These are phyloP conservation scores for Cyberlindnera euphorbiae DNA, from an alignment of 805 yeast genomes.

Conservation along the genomic window DNA sequence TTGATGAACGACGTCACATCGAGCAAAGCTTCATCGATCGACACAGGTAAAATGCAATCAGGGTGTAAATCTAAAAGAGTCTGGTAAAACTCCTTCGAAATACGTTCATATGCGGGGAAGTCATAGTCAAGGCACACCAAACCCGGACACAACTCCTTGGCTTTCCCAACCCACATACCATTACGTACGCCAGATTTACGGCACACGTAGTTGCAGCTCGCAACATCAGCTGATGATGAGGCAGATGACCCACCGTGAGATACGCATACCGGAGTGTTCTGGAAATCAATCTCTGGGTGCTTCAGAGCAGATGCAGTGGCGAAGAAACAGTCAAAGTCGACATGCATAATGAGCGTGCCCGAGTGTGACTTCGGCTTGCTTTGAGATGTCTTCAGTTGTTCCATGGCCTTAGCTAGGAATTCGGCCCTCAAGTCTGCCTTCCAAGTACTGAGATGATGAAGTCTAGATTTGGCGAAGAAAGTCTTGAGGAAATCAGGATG, in stretches of 20 bases:
- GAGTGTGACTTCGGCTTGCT: slow-evolving; percentile 1
- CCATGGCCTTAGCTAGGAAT: slow-evolving; percentile 47
- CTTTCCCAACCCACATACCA: slow-evolving; percentile 86
- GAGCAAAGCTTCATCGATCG: slow-evolving; percentile 87
- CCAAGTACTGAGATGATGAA: slow-evolving; percentile 88
- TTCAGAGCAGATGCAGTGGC: slow-evolving; percentile 74
- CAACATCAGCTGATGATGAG: slow-evolving; percentile 62
- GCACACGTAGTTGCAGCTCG: slow-evolving; percentile 90
- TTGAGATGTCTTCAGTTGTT: slow-evolving; percentile 14
- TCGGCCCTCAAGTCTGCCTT: slow-evolving; percentile 65
- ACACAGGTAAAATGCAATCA: slow-evolving; percentile 57
- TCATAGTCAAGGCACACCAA: slow-evolving; percentile 64
- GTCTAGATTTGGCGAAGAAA: slow-evolving; percentile 75
- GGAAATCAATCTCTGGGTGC: slow-evolving; percentile 45
- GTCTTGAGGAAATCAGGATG: slow-evolving; percentile 70
- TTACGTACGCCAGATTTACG: slow-evolving; percentile 72
- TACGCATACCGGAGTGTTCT: slow-evolving; percentile 55
- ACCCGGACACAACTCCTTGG: slow-evolving; percentile 60
- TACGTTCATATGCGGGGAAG: slow-evolving; percentile 64
- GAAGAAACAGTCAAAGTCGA: slow-evolving; percentile 93
- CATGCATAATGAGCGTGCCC: slow-evolving; percentile 52
- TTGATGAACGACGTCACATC: slow-evolving; percentile 45
- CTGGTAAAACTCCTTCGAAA: slow-evolving; percentile 62
- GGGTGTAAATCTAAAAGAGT: slow-evolving; percentile 42
- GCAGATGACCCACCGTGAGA: slow-evolving; percentile 40